Conservation (phyloP, 2,329 filamentous ascomycete genomes). For the Dactylella cylindrospora region DNA sequence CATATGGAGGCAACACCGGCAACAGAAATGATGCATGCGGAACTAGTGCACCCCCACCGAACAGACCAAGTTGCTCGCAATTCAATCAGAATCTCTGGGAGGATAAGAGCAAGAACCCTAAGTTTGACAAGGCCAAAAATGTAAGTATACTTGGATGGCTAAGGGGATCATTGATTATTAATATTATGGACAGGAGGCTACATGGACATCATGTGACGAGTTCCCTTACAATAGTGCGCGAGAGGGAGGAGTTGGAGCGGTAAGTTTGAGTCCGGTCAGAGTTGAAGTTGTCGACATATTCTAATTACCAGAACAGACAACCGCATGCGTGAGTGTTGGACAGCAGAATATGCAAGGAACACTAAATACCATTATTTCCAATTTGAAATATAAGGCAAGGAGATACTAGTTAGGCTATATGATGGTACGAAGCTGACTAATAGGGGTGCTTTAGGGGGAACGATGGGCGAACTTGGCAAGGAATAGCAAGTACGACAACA, state of each 20-base stretch:
- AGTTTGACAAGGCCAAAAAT: conserved; percentile 5
- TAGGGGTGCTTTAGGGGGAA: background rate
- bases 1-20: conserved; percentile 1
- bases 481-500: conserved; percentile 9
- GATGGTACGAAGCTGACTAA: background rate
- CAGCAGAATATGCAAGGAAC: conserved; percentile 18
- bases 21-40: conserved; percentile 8
- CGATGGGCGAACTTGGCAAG: conserved; percentile 2
- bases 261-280: background rate
- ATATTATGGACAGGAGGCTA: conserved; percentile 6
- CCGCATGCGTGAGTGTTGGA: conserved; percentile 6
- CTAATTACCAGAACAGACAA: conserved; percentile 2
- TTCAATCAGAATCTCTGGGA: conserved; percentile 8
- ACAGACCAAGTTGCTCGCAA: background rate
- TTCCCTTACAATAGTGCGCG: conserved; percentile 12
- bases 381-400: conserved; percentile 13
- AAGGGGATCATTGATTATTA: background rate
- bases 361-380: background rate
- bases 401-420: background rate
- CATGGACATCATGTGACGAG: conserved; percentile 19
- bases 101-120: background rate
- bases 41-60: background rate
- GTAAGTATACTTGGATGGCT: background rate
- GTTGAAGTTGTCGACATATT: background rate
- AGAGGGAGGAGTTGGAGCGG: conserved; percentile 14